Conservation (phyloP, 2,329 filamentous ascomycete species). For the Calonectria montana region DNA sequence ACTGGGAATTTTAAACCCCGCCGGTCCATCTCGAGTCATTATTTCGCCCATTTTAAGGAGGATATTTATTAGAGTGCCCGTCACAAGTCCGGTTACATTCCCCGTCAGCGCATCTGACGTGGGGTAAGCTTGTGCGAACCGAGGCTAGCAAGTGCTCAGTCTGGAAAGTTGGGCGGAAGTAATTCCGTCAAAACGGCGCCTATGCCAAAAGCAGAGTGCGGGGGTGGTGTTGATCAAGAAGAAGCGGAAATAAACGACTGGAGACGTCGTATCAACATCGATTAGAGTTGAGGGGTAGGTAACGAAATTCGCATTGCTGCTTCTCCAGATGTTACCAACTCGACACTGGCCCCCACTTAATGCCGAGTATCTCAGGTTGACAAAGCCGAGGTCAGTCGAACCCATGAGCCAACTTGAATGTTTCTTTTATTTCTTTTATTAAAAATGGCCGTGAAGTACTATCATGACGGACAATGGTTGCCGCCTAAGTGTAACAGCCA, state of each 20-base stretch:
- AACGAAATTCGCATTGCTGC: too few species aligned
- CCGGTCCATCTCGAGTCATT: constrained; percentile 1
- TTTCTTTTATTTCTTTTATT: too few species aligned
- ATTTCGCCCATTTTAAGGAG: constrained; percentile 18
- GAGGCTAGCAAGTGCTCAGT: constrained; percentile 22
- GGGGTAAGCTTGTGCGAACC: constrained; percentile 29
- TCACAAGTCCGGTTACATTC: constrained; percentile 34
- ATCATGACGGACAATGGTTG: neutral
- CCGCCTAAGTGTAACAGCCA: neutral
- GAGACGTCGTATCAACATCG: neutral
- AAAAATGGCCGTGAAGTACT: neutral
- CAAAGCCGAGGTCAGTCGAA: neutral
- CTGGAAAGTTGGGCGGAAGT: constrained; percentile 33
- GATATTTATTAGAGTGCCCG: neutral
- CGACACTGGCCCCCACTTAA: neutral
- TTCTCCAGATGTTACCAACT: neutral
- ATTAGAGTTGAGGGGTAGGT: neutral
- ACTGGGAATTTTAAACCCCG: neutral
- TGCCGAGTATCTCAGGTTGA: neutral
- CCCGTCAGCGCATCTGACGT: constrained; percentile 25
- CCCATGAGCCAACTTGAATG: neutral
- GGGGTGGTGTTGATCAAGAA: neutral
- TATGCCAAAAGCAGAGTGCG: neutral
- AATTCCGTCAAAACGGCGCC: constrained; percentile 29
- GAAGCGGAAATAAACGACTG: neutral